A percentile compares a stretch with the other conserved stretches of the same genome.
These are phyloP conservation scores for Hericium alpestre DNA, from an alignment of 768 basidiomycete genomes.

Conservation along the genomic window DNA sequence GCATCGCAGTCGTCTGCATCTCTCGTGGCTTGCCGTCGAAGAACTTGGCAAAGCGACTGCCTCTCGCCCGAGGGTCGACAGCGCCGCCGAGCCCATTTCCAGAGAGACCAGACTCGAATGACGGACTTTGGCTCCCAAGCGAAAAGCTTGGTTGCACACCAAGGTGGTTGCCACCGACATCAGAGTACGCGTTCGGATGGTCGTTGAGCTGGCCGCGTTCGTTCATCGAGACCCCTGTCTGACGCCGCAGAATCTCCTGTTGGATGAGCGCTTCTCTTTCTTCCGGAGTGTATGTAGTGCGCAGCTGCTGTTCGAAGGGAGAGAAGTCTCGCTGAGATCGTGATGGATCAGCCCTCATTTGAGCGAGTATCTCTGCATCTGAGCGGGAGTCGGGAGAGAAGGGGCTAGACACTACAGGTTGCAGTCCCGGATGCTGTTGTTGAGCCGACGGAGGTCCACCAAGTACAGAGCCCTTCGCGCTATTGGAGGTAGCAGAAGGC, in stretches of 20 bases:
- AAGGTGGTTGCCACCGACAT: constrained; percentile 3
- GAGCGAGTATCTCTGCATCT: not conserved
- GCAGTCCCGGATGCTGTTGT: not conserved
- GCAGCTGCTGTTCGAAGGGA: constrained; percentile 15
- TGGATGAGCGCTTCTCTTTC: constrained; percentile 14
- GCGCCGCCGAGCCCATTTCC: constrained; percentile 21
- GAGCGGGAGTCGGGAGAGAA: not conserved
- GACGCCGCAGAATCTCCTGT: not conserved
- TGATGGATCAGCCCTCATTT: not conserved
- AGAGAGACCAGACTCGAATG: constrained; percentile 12
- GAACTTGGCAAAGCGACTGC: constrained; percentile 81
- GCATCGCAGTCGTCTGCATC: constrained; percentile 26
- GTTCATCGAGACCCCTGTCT: not conserved
- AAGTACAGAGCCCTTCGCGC: constrained; percentile 1
- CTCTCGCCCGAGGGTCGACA: constrained; percentile 47
- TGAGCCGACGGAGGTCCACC: constrained; percentile 6
- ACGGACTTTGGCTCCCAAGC: constrained; percentile 9
- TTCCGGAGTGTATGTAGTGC: constrained; percentile 10
- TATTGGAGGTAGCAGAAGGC: constrained; percentile 11
- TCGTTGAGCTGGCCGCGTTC: not conserved
- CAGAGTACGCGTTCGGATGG: not conserved
- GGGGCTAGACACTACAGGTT: not conserved
- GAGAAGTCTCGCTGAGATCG: constrained; percentile 15
- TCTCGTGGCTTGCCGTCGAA: constrained; percentile 58
- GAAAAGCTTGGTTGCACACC: constrained; percentile 5